Evolutionary conservation across 2,329 filamentous ascomycete genomes (phyloP), one percentile per base, ranked within the genome.

Genomic region (Aspergillus arachidicola): DNA sequence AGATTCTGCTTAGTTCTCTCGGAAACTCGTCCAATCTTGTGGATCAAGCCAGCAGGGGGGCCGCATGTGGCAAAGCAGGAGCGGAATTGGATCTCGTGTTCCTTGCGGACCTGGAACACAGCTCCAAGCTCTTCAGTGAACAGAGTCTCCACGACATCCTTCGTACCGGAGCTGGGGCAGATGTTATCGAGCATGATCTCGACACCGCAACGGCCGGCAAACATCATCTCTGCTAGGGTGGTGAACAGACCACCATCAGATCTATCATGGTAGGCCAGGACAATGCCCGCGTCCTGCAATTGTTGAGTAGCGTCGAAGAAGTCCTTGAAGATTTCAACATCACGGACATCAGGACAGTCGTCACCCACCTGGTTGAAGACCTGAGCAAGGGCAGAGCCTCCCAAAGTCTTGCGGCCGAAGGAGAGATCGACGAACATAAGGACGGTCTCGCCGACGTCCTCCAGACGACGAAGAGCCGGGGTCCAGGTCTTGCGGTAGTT

Each of bases 41-140:
- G 90, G 69, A 98, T 90, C 72, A 96, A 82, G 45, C 93, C 91
- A 9, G 88, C 84, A 60, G 93, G 92, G 58, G 92, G 92, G 5
- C 94, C 92, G 77, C 92, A 96, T 7, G 93, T 96, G 36, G 94
- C 92, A 75, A 98, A 97, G 76, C 93, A 96, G 63, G 91, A 87
- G 72, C 90, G 90, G 85, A 98, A 98, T 65, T 90, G 88, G 63
- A 86, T 90, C 79, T 97, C 92, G 69, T 97, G 89, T 58, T 87
- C 85, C 78, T 92, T 93, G 70, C 91, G 90, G 59, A 98, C 89
- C 78, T 99, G 95, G 88, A 98, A 98, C 36, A 98, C 91, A 19
- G 94, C 94, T 67, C 95, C 95, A 23, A 98, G 87, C 76, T 98
- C 95, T 79, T 98, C 95, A 76, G 94, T 97, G 86, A 99, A 98